These are phyloP conservation scores for Castanea sativa DNA, from an alignment of 306 rosid genomes.

Conservation along the genomic window DNA sequence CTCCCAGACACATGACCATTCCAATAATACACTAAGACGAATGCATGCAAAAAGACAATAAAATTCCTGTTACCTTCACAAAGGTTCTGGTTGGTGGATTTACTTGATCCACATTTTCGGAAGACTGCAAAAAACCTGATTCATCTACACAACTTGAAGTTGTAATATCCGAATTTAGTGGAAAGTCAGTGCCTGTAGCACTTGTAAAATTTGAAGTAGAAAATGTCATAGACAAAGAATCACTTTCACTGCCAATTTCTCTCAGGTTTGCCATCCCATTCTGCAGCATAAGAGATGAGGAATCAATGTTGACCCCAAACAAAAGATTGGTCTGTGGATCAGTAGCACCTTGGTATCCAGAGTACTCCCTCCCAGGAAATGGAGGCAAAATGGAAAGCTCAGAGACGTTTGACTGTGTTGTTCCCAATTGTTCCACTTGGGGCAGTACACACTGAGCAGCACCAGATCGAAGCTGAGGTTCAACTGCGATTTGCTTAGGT, in stretches of 20 bases:
- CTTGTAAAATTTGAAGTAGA: conserved; percentile 70
- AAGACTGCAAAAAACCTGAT: conserved; percentile 66
- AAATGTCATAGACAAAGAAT: conserved; percentile 53
- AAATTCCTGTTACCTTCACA: conserved; percentile 38
- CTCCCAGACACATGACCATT: not conserved
- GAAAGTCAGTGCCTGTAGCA: conserved; percentile 49
- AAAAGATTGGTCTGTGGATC: conserved; percentile 88
- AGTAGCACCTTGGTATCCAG: conserved; percentile 68
- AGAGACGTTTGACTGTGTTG: conserved; percentile 48
- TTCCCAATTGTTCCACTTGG: conserved; percentile 71
- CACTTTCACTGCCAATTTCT: conserved; percentile 52
- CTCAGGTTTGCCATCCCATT: conserved; percentile 72
- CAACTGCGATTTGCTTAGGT: conserved; percentile 75
- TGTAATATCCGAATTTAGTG: conserved; percentile 55
- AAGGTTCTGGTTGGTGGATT: conserved; percentile 64
- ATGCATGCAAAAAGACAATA: not conserved
- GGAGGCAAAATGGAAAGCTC: conserved; percentile 75
- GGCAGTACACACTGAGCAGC: conserved; percentile 64
- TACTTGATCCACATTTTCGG: conserved; percentile 61
- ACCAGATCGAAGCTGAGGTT: conserved; percentile 72
- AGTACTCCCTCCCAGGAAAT: conserved; percentile 92
- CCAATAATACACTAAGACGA: not conserved
- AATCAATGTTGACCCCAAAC: conserved; percentile 89
- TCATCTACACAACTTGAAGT: conserved; percentile 61
- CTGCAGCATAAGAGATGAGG: conserved; percentile 75